phyloP scores from a whole-genome alignment of 805 yeast species.

The Wickerhamomyces canadensis region DNA sequence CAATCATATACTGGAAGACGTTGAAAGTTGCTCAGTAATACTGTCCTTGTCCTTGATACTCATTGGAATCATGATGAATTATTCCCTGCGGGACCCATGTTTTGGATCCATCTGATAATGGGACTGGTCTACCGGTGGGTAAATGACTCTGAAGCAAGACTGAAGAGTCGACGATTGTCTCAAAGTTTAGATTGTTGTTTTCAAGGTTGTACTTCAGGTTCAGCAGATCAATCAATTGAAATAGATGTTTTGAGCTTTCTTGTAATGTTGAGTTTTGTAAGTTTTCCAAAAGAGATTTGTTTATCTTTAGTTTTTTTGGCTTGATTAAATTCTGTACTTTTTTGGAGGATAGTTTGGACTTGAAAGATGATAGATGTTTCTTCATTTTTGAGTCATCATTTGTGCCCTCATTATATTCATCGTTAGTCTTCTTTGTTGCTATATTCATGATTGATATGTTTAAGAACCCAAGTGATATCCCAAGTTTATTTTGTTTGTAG shows the following conservation, averaged over 20 bases:
- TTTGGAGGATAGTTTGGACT: slow-evolving; percentile 7
- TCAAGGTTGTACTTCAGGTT: slow-evolving; percentile 39
- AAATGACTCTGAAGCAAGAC: slow-evolving; percentile 10
- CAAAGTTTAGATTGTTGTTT: slow-evolving; percentile 27
- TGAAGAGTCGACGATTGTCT: slow-evolving; percentile 10
- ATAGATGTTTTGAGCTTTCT: slow-evolving; percentile 32
- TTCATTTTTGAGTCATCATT: slow-evolving; percentile 11
- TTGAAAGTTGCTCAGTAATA: slow-evolving; percentile 2
- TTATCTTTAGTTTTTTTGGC: slow-evolving; percentile 6
- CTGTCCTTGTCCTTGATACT: slow-evolving; percentile 1
- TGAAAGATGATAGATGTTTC: slow-evolving; percentile 12
- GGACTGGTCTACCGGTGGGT: slow-evolving; percentile 23
- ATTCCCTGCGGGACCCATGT: slow-evolving; percentile 17
- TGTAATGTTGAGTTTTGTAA: slow-evolving; percentile 11
- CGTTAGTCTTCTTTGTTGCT: slow-evolving; percentile 16
- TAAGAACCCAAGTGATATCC: slow-evolving; percentile 41
- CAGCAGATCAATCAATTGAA: slow-evolving; percentile 35
- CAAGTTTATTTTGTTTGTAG: slow-evolving; percentile 39
- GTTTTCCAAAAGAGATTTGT: slow-evolving; percentile 3
- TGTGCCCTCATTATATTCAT: slow-evolving; percentile 4
- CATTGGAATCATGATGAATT: neutral
- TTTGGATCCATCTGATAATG: slow-evolving; percentile 9
- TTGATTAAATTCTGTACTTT: neutral
- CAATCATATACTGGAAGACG: slow-evolving; percentile 26
- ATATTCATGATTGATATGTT: slow-evolving; percentile 30